These are phyloP conservation scores for Alternaria postmessia DNA, from an alignment of 2,329 filamentous ascomycete species.

Conservation along the genomic window DNA sequence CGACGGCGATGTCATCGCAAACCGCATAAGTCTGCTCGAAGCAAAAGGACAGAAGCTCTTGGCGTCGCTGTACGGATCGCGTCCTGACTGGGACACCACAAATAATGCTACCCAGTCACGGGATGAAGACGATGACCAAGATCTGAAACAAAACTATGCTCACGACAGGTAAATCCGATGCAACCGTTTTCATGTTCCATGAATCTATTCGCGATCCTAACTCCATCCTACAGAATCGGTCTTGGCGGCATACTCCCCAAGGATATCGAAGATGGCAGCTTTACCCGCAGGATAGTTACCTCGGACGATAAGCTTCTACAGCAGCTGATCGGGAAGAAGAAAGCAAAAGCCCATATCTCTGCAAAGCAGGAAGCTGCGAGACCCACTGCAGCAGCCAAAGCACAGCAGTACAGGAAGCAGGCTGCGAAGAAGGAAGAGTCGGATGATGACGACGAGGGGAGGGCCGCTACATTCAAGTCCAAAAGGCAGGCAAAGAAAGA, in stretches of 20 bases:
- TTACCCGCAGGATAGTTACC: constrained; percentile 46
- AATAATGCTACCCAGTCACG: constrained; percentile 50
- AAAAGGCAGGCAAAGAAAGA: constrained; percentile 38
- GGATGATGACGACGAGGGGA: constrained; percentile 52
- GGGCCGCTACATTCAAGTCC: constrained; percentile 45
- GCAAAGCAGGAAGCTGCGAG: constrained; percentile 34
- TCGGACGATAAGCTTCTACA: constrained; percentile 56
- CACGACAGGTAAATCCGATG: constrained; percentile 59
- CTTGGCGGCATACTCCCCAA: constrained; percentile 50
- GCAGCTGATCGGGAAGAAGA: constrained; percentile 54
- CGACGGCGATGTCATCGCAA: constrained; percentile 64
- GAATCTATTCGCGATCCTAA: neutral
- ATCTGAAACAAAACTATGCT: constrained; percentile 63
- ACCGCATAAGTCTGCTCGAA: constrained; percentile 61
- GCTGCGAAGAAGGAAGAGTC: constrained; percentile 39
- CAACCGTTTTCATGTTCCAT: neutral
- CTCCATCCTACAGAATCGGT: constrained; percentile 44
- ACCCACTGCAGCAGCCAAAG: constrained; percentile 33
- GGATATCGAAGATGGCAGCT: constrained; percentile 47
- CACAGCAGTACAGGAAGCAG: constrained; percentile 34
- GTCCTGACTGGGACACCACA: constrained; percentile 44
- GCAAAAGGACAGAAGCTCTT: constrained; percentile 64
- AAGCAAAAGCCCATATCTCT: constrained; percentile 44
- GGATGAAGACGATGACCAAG: constrained; percentile 59
- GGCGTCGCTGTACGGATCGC: constrained; percentile 65